phyloP scores from a whole-genome alignment of 257 asterid species.

The Echium plantagineum region DNA sequence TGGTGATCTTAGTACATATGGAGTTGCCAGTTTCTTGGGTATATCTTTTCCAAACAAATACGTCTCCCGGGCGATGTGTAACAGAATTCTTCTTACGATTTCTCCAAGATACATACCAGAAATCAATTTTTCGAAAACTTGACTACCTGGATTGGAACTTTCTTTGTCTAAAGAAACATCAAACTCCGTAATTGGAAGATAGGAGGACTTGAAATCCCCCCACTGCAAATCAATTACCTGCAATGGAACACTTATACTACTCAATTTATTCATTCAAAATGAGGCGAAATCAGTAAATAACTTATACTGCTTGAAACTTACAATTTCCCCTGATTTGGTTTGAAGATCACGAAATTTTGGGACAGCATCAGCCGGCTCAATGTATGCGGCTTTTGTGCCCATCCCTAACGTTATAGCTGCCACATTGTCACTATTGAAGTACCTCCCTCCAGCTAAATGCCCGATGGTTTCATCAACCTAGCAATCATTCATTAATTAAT shows the following conservation, averaged over 20 bases:
- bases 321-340: conserved; percentile 42
- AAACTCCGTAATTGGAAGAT: conserved; percentile 58
- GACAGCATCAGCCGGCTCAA: conserved; percentile 31
- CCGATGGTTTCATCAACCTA: conserved; percentile 67
- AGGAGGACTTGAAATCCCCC: conserved; percentile 54
- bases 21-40: conserved; percentile 47
- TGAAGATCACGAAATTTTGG: conserved; percentile 20
- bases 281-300: neutral
- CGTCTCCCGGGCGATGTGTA: conserved; percentile 56
- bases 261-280: no score
- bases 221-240: conserved; percentile 67
- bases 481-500: no score
- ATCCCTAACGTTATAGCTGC: conserved; percentile 62
- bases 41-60: conserved; percentile 48
- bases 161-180: conserved; percentile 48
- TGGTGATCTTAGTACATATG: conserved; percentile 53
- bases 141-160: conserved; percentile 43
- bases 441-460: conserved; percentile 75
- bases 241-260: neutral
- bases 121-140: conserved; percentile 72
- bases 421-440: conserved; percentile 52
- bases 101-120: conserved; percentile 74
- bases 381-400: conserved; percentile 57
- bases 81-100: conserved; percentile 57
- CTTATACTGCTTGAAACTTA: conserved; percentile 9